phyloP scores from a whole-genome alignment of 768 basidiomycete genomes.

The Podaxis sp. region DNA sequence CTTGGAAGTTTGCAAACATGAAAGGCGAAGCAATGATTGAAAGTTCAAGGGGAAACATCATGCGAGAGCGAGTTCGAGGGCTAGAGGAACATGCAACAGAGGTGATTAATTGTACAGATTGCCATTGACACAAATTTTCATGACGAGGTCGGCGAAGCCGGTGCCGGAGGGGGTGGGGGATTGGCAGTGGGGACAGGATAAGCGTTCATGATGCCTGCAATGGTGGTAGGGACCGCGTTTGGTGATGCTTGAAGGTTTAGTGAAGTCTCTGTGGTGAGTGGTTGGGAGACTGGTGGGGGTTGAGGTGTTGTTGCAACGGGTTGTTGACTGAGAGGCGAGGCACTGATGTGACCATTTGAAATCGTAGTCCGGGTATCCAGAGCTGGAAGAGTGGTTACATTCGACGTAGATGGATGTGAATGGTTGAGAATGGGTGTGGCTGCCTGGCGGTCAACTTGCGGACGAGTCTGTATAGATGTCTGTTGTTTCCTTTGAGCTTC shows the following conservation, averaged over 20 bases:
- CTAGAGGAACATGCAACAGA: slow-evolving; percentile 4
- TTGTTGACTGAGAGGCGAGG: neutral
- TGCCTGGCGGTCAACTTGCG: slow-evolving; percentile 15
- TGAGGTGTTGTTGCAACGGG: neutral
- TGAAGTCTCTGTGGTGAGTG: neutral
- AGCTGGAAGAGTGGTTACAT: neutral
- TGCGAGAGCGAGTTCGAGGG: neutral
- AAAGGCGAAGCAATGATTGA: neutral
- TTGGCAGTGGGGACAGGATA: slow-evolving; percentile 36
- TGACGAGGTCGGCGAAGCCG: slow-evolving; percentile 2
- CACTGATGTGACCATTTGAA: neutral
- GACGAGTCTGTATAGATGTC: slow-evolving; percentile 8
- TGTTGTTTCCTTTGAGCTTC: slow-evolving; percentile 28
- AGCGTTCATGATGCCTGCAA: slow-evolving; percentile 68
- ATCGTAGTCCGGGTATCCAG: neutral
- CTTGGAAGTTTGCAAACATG: neutral
- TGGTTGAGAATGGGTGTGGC: slow-evolving; percentile 20
- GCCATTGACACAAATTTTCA: slow-evolving; percentile 1
- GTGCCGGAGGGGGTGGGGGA: slow-evolving; percentile 10
- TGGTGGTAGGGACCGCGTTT: slow-evolving; percentile 8
- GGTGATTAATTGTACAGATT: slow-evolving; percentile 11
- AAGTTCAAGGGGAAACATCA: neutral
- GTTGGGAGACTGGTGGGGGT: neutral
- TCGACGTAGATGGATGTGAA: neutral
- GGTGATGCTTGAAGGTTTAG: neutral